Conservation (phyloP, 495 filamentous ascomycete species). For the Mycothermus thermophilus region DNA sequence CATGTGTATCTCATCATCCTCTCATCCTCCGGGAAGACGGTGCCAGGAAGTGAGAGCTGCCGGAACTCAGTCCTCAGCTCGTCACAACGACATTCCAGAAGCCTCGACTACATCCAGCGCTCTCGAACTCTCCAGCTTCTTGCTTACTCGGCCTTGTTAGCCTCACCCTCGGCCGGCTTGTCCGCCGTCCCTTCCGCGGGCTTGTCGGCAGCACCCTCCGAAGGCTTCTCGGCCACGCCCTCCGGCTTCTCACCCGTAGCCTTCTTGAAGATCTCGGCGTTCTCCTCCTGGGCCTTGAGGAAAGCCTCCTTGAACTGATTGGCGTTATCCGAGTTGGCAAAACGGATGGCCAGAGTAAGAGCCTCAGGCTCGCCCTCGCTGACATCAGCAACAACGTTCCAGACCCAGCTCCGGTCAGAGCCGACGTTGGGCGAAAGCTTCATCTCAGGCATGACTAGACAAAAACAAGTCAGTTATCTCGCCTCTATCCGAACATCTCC, state of each 20-base stretch:
- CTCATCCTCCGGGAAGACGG: neutral
- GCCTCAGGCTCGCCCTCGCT: slow-evolving; percentile 97
- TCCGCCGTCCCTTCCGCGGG: no score
- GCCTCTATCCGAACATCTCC: no score
- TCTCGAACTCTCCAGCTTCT: slow-evolving; percentile 10
- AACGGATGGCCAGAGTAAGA: slow-evolving; percentile 89
- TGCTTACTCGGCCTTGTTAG: slow-evolving; percentile 13
- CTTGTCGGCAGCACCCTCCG: no score
- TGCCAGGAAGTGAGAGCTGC: neutral
- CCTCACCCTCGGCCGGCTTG: slow-evolving; percentile 14
- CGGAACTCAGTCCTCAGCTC: slow-evolving; percentile 10
- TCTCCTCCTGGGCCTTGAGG: slow-evolving; percentile 95
- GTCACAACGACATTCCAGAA: slow-evolving; percentile 9
- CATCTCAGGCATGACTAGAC: slow-evolving; percentile 90
- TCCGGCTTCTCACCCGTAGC: slow-evolving; percentile 18
- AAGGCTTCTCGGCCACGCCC: no score
- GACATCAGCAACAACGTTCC: slow-evolving; percentile 95
- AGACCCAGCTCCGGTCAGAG: slow-evolving; percentile 96
- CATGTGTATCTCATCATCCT: slow-evolving; percentile 3
- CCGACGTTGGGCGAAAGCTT: slow-evolving; percentile 95
- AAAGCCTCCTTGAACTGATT: slow-evolving; percentile 97
- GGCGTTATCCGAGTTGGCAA: slow-evolving; percentile 96
- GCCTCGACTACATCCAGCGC: neutral
- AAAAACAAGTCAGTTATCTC: neutral
- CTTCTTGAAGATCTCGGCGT: slow-evolving; percentile 65